phyloP scores from a whole-genome alignment of 805 yeast species.

The Sugiyamaella chiloensis region DNA sequence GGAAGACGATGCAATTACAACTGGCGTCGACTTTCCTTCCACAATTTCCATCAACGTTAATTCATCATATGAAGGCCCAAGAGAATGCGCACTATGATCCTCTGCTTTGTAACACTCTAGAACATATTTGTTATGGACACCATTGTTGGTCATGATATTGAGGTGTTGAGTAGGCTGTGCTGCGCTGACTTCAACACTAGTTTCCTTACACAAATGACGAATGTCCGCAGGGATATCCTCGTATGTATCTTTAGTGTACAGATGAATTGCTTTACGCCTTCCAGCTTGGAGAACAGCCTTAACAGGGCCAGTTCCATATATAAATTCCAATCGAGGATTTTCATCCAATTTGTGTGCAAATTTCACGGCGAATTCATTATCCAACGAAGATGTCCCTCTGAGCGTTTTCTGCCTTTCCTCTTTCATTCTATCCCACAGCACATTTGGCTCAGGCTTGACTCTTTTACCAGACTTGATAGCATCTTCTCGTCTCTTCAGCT shows the following conservation, averaged over 20 bases:
- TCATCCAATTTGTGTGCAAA: conserved; percentile 29
- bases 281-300: conserved; percentile 60
- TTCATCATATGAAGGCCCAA: not conserved
- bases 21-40: not conserved
- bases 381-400: conserved; percentile 38
- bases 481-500: conserved; percentile 16
- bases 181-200: conserved; percentile 24
- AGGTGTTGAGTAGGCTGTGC: conserved; percentile 43
- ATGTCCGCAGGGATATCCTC: conserved; percentile 42
- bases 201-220: conserved; percentile 43
- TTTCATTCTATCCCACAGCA: conserved; percentile 2
- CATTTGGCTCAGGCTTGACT: conserved; percentile 13
- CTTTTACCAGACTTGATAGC: conserved; percentile 5
- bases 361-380: conserved; percentile 2
- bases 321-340: conserved; percentile 45
- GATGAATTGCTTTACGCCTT: conserved; percentile 50
- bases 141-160: conserved; percentile 58
- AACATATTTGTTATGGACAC: conserved; percentile 79
- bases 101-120: conserved; percentile 51
- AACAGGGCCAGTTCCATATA: conserved; percentile 76
- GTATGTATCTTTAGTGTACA: conserved; percentile 46
- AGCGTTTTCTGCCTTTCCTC: not conserved
- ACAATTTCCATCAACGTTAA: not conserved
- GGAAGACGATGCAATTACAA: conserved; percentile 9
- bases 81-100: not conserved